phyloP scores from a whole-genome alignment of 1,284 basidiomycete species.

The Cutaneotrichosporon spelunceum region DNA sequence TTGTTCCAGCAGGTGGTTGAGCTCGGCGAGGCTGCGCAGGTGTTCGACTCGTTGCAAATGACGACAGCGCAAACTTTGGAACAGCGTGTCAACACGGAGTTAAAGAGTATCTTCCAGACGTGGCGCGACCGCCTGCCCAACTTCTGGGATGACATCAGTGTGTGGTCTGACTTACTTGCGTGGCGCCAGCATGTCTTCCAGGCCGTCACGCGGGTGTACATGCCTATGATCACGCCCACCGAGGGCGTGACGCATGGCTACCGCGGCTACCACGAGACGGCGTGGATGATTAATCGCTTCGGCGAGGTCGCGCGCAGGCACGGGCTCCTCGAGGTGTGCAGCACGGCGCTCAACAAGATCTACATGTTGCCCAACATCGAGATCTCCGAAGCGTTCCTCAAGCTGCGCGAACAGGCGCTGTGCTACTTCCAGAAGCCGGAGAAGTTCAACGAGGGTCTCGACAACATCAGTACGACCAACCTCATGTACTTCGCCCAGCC shows the following conservation, averaged over 20 bases:
- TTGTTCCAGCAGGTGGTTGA: conserved; percentile 99
- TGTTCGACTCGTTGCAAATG: conserved; percentile 83
- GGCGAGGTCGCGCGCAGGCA: conserved; percentile 99
- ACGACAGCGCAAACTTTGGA: conserved; percentile 90
- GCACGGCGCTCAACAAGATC: conserved; percentile 91
- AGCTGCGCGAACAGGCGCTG: conserved; percentile 97
- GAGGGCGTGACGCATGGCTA: conserved; percentile 77
- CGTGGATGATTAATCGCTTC: conserved; percentile 99
- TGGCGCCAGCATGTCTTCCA: conserved; percentile 90
- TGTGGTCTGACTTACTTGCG: conserved; percentile 97
- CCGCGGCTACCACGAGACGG: conserved; percentile 98
- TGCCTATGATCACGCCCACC: conserved; percentile 70
- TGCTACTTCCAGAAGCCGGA: conserved; percentile 96
- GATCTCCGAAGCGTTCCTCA: conserved; percentile 98
- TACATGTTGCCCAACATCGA: conserved; percentile 99
- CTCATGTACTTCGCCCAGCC: conserved; percentile 92
- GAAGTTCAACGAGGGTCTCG: conserved; percentile 88
- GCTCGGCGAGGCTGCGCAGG: conserved; percentile 90
- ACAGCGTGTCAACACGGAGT: conserved; percentile 80
- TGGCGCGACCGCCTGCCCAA: conserved; percentile 98
- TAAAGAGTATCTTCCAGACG: conserved; percentile 92
- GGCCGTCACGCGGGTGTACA: conserved; percentile 95
- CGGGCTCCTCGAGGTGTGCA: conserved; percentile 92
- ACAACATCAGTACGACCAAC: conserved; percentile 99
- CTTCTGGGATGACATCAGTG: conserved; percentile 94